Evolutionary conservation across 2,329 filamentous ascomycete species (phyloP), one percentile per base, ranked within the genome.

Genomic region (Colletotrichum tamarilloi): DNA sequence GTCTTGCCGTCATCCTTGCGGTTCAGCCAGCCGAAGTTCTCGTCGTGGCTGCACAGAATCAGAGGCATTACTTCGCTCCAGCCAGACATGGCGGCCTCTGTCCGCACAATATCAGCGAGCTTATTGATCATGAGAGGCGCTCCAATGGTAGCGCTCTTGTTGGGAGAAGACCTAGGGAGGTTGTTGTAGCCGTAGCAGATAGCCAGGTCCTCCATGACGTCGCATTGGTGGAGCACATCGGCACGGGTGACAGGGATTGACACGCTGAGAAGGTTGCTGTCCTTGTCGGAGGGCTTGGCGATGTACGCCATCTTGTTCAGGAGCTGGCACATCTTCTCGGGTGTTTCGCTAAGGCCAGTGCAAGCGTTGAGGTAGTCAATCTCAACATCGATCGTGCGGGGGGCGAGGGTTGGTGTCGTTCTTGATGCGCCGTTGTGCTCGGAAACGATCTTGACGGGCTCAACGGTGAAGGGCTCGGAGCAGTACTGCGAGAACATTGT

Each of bases 151-250:
- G 93, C 93, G 28, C 94, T 93, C 80, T 95, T 95, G 83, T 92
- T 95, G 9, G 95, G 95, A 79, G 96, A 95, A 62, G 93, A 92
- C 65, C 95, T 92, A 1, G 96, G 95, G 22, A 99, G 92, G 75
- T 94, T 95, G 88, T 99, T 99, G 90, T 98, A 99, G 76, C 97
- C 97, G 82, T 98, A 98, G 66, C 95, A 95, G 76, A 99, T 97
- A 53, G 95, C 97, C 24, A 97, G 92, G 81, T 99, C 97, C 85
- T 99, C 97, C 96, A 99, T 99, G 77, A 99, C 94, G 81, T 99
- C 97, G 78, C 95, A 97, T 81, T 98, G 94, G 83, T 99, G 97
- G 38, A 99, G 91, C 55, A 99, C 93, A 82, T 99, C 97, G 60
- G 97, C 96, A 75, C 97, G 91, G 59, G 95, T 98, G 38, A 95